A percentile compares a stretch with the other conserved stretches of the same genome.
Evolutionary conservation across 2,329 filamentous ascomycete genomes (phyloP).

Genomic region (Venturia nashicola): DNA sequence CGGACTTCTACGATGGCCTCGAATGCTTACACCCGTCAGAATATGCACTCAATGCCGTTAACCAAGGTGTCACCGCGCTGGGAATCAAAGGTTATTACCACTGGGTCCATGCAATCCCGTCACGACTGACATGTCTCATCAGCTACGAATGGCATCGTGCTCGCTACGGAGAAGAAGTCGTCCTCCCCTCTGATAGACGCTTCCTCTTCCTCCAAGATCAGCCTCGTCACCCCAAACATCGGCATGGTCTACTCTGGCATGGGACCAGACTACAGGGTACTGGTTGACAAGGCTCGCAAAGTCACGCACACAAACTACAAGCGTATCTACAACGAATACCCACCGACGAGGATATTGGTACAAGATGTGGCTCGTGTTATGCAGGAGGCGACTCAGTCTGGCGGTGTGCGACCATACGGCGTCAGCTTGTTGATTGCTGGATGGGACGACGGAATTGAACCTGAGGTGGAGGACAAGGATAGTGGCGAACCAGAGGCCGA

Average conservation of each 20-base stretch:
- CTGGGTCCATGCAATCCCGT: background rate
- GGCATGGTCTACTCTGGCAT: conserved; percentile 99
- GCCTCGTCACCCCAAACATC: conserved; percentile 95
- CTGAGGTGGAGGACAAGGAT: conserved; percentile 57
- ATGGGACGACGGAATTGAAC: conserved; percentile 94
- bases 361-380: conserved; percentile 96
- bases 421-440: conserved; percentile 91
- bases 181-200: conserved; percentile 95
- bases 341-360: conserved; percentile 97
- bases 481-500: conserved; percentile 44
- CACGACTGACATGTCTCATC: conserved; percentile 8
- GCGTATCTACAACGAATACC: conserved; percentile 99
- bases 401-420: conserved; percentile 92
- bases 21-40: conserved; percentile 42
- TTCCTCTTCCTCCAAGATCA: conserved; percentile 91
- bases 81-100: conserved; percentile 76
- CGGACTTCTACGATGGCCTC: background rate
- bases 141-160: conserved; percentile 98
- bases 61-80: conserved; percentile 95
- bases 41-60: conserved; percentile 98
- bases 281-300: conserved; percentile 96
- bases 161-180: conserved; percentile 98
- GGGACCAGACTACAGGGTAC: conserved; percentile 94
- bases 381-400: conserved; percentile 97
- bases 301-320: conserved; percentile 98